These are phyloP conservation scores for Trifolium subterraneum DNA, from an alignment of 306 rosid species.

Conservation along the genomic window DNA sequence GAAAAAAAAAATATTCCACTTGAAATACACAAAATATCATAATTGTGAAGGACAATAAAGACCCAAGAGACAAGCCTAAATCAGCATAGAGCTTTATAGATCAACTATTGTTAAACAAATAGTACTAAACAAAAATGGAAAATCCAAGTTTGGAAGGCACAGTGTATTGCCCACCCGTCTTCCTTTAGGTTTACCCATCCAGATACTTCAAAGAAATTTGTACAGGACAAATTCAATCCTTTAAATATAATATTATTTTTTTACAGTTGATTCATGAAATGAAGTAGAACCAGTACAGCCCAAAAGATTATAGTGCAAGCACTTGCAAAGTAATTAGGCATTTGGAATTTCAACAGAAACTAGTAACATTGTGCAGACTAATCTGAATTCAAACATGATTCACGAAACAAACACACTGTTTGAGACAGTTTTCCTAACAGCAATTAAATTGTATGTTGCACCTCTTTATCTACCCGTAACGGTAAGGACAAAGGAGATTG, in stretches of 20 bases:
- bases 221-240: not conserved
- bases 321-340: conserved; percentile 8
- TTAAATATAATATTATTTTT: not conserved
- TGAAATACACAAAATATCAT: conserved; percentile 33
- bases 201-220: not conserved
- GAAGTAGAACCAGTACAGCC: conserved; percentile 1
- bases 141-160: conserved; percentile 28
- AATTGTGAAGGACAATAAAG: conserved; percentile 16
- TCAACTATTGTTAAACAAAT: not conserved
- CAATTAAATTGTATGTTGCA: conserved; percentile 29
- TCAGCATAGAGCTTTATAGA: not conserved
- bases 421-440: conserved; percentile 23
- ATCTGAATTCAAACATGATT: conserved; percentile 21
- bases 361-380: conserved; percentile 19
- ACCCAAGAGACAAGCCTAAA: not conserved
- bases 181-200: not conserved
- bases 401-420: conserved; percentile 13
- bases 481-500: not conserved
- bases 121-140: conserved; percentile 25
- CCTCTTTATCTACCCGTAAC: conserved; percentile 9
- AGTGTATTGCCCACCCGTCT: conserved; percentile 1
- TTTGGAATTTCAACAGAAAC: conserved; percentile 27
- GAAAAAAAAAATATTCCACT: not conserved
- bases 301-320: conserved; percentile 7
- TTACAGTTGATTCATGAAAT: not conserved